Conservation (phyloP, 1,284 basidiomycete genomes). For the Lentinus polychrous region DNA sequence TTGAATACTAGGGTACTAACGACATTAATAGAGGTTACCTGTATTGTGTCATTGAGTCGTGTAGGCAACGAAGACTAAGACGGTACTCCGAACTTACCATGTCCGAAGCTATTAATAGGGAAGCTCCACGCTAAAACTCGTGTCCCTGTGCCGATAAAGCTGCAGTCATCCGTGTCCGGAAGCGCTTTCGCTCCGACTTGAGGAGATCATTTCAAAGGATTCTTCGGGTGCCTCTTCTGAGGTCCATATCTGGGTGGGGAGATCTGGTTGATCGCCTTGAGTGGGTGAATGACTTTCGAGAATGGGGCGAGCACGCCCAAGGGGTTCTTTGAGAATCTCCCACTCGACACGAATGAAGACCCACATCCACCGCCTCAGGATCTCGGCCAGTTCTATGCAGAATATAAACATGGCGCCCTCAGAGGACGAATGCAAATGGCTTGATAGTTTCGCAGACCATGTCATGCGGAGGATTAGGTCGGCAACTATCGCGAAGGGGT, state of each 20-base stretch:
- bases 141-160: too few species aligned
- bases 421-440: constrained; percentile 78
- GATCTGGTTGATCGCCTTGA: background rate
- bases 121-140: background rate
- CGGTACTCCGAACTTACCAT: too few species aligned
- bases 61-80: too few species aligned
- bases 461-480: constrained; percentile 91
- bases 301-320: background rate
- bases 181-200: constrained; percentile 7
- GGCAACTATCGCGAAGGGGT: constrained; percentile 79
- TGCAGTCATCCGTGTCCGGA: background rate
- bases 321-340: constrained; percentile 66
- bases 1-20: too few species aligned
- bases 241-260: too few species aligned
- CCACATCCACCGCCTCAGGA: constrained; percentile 93
- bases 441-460: constrained; percentile 90
- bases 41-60: too few species aligned
- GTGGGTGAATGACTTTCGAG: background rate
- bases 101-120: too few species aligned
- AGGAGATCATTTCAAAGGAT: constrained; percentile 22
- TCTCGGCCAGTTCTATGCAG: constrained; percentile 86
- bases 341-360: constrained; percentile 95
- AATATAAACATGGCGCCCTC: constrained; percentile 86
- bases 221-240: constrained; percentile 9
- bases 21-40: too few species aligned